A percentile compares a stretch with the other conserved stretches of the same genome.
Evolutionary conservation across 176 grass and related monocot species (phyloP).

Genomic region (Oryza longistaminata): DNA sequence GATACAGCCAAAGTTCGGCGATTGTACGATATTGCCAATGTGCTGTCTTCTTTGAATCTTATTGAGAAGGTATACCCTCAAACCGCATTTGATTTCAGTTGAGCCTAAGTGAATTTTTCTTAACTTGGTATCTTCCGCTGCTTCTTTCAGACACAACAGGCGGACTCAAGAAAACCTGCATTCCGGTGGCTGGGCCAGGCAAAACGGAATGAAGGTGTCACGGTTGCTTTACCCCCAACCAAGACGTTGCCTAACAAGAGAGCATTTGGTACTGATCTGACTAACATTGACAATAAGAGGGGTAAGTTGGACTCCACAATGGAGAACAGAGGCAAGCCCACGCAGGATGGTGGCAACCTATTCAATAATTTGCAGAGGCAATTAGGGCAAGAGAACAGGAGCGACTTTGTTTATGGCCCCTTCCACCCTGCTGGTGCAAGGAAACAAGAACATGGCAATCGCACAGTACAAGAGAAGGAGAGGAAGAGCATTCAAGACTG

Average conservation of each 20-base stretch:
- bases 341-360: constrained; percentile 32
- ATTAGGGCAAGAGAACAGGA: constrained; percentile 45
- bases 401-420: constrained; percentile 76
- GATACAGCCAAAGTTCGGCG: constrained; percentile 80
- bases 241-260: constrained; percentile 56
- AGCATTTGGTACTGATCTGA: constrained; percentile 86
- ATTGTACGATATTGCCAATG: constrained; percentile 93
- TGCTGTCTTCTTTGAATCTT: constrained; percentile 82
- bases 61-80: constrained; percentile 76
- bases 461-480: constrained; percentile 29
- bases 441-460: constrained; percentile 39
- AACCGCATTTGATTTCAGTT: neutral
- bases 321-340: constrained; percentile 42
- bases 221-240: constrained; percentile 13
- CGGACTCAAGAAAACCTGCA: constrained; percentile 77
- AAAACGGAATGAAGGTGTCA: constrained; percentile 42
- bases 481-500: constrained; percentile 68
- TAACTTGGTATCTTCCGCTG: constrained; percentile 2
- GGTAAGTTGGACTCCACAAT: constrained; percentile 34
- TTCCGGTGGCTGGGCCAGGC: constrained; percentile 83
- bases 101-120: constrained; percentile 6
- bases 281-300: constrained; percentile 65
- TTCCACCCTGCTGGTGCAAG: constrained; percentile 65
- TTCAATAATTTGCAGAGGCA: constrained; percentile 51
- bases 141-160: constrained; percentile 68